Base-by-base conservation (phyloP, 2,329 filamentous ascomycete genomes). In the Tolypocladium amazonense region DNA sequence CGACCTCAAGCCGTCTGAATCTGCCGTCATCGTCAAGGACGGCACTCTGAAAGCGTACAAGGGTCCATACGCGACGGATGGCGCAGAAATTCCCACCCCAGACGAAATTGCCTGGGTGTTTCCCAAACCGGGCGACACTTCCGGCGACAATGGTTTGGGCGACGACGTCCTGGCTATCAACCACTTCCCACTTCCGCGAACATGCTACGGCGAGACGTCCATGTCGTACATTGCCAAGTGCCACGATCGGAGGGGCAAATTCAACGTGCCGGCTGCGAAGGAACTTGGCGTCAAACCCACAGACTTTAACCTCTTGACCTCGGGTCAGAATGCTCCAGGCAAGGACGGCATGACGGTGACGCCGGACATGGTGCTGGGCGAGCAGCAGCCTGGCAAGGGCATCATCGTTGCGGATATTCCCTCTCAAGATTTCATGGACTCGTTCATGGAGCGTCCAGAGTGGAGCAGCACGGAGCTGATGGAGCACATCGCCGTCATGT, bases 211-310 rank as follows among this genome's bases (percentile, higher is more conserved):
- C 0, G 77, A 78, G 35, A 85, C 87, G 55, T 87, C 90, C 7
- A 77, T 97, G 65, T 96, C 88, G 60, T 99, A 99, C 72, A 87
- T 99, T 60, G 81, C 96, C 69, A 89, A 90, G 65, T 85, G 84
- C 58, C 85, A 91, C 63, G 79, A 86, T 43, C 81, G 88, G 58
- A 84, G 94, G 58, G 94, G 94, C 58, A 93, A 88, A 67, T 97
- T 99, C 68, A 80, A 90, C 62, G 76, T 83, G 0, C 70, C 81
- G 56, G 83, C 79, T 60, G 93, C 92, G 0, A 79, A 76, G 62
- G 78, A 76, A 35, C 75, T 92, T 2, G 87, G 87, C 1, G 82
- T 97, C 0, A 74, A 75, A 25, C 80, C 77, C 58, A 70, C 65
- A 0, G 76, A 87, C 56, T 95, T 81, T 71, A 78, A 78, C 41